Evolutionary conservation across 2,329 filamentous ascomycete genomes (phyloP).

Genomic region (Penicillium sp.): DNA sequence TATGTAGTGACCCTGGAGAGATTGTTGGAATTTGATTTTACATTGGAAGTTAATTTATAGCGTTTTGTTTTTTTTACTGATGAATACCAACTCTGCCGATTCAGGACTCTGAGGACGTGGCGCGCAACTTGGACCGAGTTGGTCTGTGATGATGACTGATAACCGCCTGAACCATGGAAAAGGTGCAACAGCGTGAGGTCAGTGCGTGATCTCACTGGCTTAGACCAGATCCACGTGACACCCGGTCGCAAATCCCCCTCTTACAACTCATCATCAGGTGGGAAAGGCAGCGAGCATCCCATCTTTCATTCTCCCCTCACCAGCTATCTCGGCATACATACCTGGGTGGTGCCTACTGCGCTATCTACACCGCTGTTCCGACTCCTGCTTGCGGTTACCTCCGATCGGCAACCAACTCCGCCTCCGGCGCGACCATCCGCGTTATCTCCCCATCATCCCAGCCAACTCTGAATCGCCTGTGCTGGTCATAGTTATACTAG

Average conservation of each 20-base stretch:
- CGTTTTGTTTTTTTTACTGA: slow-evolving; percentile 27
- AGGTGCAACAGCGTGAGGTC: slow-evolving; percentile 36
- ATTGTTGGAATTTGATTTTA: slow-evolving; percentile 20
- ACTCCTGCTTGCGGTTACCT: slow-evolving; percentile 35
- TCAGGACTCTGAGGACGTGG: slow-evolving; percentile 33
- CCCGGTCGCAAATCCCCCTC: slow-evolving; percentile 23
- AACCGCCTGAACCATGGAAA: slow-evolving; percentile 5
- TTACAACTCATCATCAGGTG: background rate
- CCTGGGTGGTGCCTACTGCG: background rate
- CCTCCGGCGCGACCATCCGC: slow-evolving; percentile 22
- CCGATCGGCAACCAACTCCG: slow-evolving; percentile 36
- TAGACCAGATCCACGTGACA: slow-evolving; percentile 38
- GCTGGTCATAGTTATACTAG: background rate
- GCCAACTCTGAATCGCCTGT: background rate
- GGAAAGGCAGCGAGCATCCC: background rate
- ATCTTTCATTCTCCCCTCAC: background rate
- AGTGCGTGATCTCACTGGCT: slow-evolving; percentile 43
- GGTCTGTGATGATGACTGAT: slow-evolving; percentile 23
- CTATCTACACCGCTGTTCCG: slow-evolving; percentile 5
- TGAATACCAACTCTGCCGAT: slow-evolving; percentile 29
- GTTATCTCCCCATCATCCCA: slow-evolving; percentile 5
- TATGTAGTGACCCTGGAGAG: slow-evolving; percentile 60
- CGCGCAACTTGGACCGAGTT: slow-evolving; percentile 27
- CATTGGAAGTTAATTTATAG: slow-evolving; percentile 1
- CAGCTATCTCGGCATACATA: slow-evolving; percentile 1